A percentile compares a stretch with the other conserved stretches of the same genome.
Conservation (phyloP, 495 filamentous ascomycete genomes). For the Gamarada debralockiae region DNA sequence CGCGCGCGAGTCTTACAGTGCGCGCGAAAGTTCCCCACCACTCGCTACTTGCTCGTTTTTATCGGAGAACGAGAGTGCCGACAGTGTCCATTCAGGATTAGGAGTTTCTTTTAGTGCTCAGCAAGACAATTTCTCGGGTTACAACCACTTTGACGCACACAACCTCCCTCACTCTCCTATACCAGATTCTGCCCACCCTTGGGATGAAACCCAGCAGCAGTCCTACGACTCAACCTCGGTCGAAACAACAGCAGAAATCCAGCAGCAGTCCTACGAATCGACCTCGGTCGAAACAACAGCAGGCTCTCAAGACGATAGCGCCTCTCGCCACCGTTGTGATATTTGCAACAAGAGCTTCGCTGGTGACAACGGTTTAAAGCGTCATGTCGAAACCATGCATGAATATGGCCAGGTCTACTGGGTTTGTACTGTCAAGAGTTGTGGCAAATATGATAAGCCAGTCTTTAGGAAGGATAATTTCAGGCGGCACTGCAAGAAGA, state of each 20-base stretch:
- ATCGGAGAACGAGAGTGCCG: slow-evolving; percentile 18
- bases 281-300: slow-evolving; percentile 10
- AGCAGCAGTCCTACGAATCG: slow-evolving; percentile 13
- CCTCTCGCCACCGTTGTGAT: slow-evolving; percentile 16
- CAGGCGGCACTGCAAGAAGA: slow-evolving; percentile 19
- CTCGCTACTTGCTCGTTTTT: slow-evolving; percentile 14
- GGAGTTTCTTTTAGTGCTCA: slow-evolving; percentile 12
- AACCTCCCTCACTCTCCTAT: slow-evolving; percentile 16
- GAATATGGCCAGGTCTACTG: slow-evolving; percentile 3
- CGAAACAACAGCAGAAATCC: slow-evolving; percentile 20
- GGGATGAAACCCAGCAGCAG: slow-evolving; percentile 16
- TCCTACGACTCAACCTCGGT: slow-evolving; percentile 13
- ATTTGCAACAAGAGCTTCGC: slow-evolving; percentile 14
- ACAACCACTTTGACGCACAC: slow-evolving; percentile 11
- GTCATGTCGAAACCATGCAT: slow-evolving; percentile 17
- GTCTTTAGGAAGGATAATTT: slow-evolving; percentile 19
- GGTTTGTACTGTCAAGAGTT: slow-evolving; percentile 15
- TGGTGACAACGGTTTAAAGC: slow-evolving; percentile 15
- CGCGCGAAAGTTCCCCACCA: slow-evolving; percentile 16
- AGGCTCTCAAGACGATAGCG: slow-evolving; percentile 15
- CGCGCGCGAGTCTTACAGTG: slow-evolving; percentile 13
- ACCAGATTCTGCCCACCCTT: slow-evolving; percentile 17
- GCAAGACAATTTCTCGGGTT: slow-evolving; percentile 15
- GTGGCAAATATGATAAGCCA: slow-evolving; percentile 16
- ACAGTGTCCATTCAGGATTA: slow-evolving; percentile 19